These are phyloP conservation scores for Triticum timopheevii DNA, from an alignment of 176 grass and related monocot genomes.

Conservation along the genomic window DNA sequence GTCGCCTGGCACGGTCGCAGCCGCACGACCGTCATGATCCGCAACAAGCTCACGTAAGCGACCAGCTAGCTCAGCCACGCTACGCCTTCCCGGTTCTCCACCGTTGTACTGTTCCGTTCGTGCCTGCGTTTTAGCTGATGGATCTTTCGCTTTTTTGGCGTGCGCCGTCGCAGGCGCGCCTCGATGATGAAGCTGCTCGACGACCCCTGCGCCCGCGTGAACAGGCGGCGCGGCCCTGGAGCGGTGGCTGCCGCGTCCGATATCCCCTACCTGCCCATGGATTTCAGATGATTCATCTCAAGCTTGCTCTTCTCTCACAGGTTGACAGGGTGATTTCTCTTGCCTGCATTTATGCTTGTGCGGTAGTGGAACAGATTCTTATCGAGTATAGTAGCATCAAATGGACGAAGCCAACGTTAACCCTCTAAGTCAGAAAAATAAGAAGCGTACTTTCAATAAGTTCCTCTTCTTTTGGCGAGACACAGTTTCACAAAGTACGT, in stretches of 20 bases:
- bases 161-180: conserved; percentile 17
- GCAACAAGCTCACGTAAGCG: conserved; percentile 33
- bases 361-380: too few relatives aligned
- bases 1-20: background rate
- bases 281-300: conserved; percentile 50
- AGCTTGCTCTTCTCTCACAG: too few relatives aligned
- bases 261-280: conserved; percentile 72
- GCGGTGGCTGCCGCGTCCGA: conserved; percentile 43
- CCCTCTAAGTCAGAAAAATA: too few relatives aligned
- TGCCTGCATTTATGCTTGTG: too few relatives aligned
- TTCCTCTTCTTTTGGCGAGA: too few relatives aligned
- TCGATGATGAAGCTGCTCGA: conserved; percentile 54
- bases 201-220: conserved; percentile 44
- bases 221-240: conserved; percentile 8
- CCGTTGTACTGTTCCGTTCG: background rate
- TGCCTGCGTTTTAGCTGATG: background rate
- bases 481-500: too few relatives aligned
- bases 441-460: too few relatives aligned
- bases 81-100: background rate
- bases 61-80: too few relatives aligned
- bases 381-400: too few relatives aligned
- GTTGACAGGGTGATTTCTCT: too few relatives aligned
- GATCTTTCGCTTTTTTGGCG: background rate
- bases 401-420: too few relatives aligned
- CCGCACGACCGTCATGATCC: conserved; percentile 61